A percentile compares a stretch with the other conserved stretches of the same genome.
These are phyloP conservation scores for Datisca glomerata DNA, from an alignment of 306 rosid species.

Conservation along the genomic window DNA sequence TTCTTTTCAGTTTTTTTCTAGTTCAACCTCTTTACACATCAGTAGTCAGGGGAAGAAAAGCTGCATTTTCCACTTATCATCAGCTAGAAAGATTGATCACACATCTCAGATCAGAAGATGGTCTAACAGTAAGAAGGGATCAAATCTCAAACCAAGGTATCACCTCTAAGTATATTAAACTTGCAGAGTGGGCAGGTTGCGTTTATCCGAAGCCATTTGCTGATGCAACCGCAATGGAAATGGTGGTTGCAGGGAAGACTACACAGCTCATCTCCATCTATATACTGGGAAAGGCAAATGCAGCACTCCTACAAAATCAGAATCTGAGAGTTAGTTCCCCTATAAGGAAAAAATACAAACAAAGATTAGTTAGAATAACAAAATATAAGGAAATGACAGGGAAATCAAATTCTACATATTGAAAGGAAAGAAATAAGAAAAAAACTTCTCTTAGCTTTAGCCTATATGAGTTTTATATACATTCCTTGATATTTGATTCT, in stretches of 20 bases:
- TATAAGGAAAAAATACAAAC: slow-evolving; percentile 7
- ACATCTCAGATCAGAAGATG: too few relatives aligned
- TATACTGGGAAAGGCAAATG: slow-evolving; percentile 63
- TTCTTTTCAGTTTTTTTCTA: too few relatives aligned
- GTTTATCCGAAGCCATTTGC: slow-evolving; percentile 72
- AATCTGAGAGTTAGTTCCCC: background rate
- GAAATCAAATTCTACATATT: background rate
- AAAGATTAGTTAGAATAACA: background rate
- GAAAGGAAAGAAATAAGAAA: background rate
- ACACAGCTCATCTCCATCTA: slow-evolving; percentile 57
- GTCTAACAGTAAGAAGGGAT: too few relatives aligned
- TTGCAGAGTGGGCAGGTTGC: slow-evolving; percentile 89
- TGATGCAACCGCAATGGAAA: slow-evolving; percentile 74
- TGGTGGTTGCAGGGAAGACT: slow-evolving; percentile 77
- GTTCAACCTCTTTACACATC: too few relatives aligned
- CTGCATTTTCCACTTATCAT: too few relatives aligned
- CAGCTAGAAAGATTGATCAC: too few relatives aligned
- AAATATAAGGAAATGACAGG: background rate
- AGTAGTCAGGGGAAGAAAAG: too few relatives aligned
- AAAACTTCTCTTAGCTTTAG: background rate
- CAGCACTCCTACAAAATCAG: slow-evolving; percentile 55
- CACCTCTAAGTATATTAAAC: slow-evolving; percentile 46
- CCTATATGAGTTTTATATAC: too few relatives aligned
- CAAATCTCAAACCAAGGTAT: slow-evolving; percentile 72
- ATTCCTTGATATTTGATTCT: too few relatives aligned